A percentile compares a stretch with the other conserved stretches of the same genome.
phyloP scores from a whole-genome alignment of 345 rosid species.

The Populus tremula region DNA sequence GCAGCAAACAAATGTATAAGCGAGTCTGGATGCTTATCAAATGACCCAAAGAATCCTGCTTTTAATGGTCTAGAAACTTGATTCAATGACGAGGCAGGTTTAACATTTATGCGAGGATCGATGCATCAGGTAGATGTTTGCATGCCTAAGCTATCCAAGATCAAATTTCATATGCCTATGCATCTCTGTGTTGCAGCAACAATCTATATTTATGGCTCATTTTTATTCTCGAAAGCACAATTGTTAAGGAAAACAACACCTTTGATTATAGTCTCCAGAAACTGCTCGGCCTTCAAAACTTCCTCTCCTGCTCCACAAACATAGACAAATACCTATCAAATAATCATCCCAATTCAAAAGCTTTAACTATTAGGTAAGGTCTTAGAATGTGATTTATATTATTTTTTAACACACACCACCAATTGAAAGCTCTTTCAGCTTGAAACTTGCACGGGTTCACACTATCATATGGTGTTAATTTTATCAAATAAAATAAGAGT shows the following conservation, averaged over 20 bases:
- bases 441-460: no score
- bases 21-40: neutral
- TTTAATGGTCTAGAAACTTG: neutral
- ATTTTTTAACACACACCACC: no score
- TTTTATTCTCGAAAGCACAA: neutral
- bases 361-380: no score
- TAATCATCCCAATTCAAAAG: no score
- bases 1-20: slow-evolving; percentile 21
- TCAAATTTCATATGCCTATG: neutral
- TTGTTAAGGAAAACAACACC: slow-evolving; percentile 31
- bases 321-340: neutral
- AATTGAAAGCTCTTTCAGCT: no score
- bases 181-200: neutral
- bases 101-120: no score
- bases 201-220: neutral
- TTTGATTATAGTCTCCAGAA: slow-evolving; percentile 74
- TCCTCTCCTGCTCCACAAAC: slow-evolving; percentile 54
- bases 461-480: no score
- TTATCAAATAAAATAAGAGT: no score
- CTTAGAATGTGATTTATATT: no score
- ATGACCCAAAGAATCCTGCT: neutral
- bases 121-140: neutral
- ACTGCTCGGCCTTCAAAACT: slow-evolving; percentile 63
- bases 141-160: neutral
- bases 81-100: neutral